Conservation (phyloP, 257 asterid species). For the Lavandula angustifolia region DNA sequence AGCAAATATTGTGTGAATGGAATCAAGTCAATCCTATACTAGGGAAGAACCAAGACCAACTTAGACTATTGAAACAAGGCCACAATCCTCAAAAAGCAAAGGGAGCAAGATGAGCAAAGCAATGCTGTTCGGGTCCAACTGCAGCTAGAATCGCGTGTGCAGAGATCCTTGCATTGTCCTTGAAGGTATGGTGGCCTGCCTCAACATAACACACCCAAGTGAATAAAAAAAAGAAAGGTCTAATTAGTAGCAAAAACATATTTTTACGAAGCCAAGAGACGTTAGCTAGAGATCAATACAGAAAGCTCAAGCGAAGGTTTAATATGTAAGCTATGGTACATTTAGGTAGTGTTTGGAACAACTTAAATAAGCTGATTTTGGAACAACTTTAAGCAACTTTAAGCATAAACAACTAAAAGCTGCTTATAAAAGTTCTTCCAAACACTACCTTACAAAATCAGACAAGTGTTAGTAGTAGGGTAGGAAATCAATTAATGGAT, state of each 20-base stretch:
- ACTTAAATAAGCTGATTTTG: too few relatives aligned
- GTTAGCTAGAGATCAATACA: neutral
- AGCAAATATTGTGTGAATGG: slow-evolving; percentile 25
- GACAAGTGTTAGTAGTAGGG: too few relatives aligned
- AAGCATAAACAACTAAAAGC: too few relatives aligned
- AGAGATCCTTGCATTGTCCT: slow-evolving; percentile 63
- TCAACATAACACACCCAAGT: slow-evolving; percentile 3
- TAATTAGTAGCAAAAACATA: neutral
- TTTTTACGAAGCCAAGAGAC: neutral
- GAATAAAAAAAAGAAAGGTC: neutral
- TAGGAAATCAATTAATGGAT: neutral
- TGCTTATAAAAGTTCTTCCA: too few relatives aligned
- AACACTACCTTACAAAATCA: too few relatives aligned
- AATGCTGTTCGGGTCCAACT: too few relatives aligned
- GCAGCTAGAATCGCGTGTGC: slow-evolving; percentile 67
- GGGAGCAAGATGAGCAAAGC: slow-evolving; percentile 41
- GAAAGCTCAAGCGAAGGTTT: neutral
- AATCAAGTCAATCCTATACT: slow-evolving; percentile 28
- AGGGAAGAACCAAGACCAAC: too few relatives aligned
- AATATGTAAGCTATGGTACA: neutral
- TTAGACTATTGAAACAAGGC: slow-evolving; percentile 29
- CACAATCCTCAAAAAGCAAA: slow-evolving; percentile 34
- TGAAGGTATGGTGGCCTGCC: slow-evolving; percentile 63
- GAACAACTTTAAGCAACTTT: too few relatives aligned
- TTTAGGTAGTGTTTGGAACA: too few relatives aligned